Evolutionary conservation across 352 stramenopile species (phyloP).

Genomic region (Pythium dissotocum): DNA sequence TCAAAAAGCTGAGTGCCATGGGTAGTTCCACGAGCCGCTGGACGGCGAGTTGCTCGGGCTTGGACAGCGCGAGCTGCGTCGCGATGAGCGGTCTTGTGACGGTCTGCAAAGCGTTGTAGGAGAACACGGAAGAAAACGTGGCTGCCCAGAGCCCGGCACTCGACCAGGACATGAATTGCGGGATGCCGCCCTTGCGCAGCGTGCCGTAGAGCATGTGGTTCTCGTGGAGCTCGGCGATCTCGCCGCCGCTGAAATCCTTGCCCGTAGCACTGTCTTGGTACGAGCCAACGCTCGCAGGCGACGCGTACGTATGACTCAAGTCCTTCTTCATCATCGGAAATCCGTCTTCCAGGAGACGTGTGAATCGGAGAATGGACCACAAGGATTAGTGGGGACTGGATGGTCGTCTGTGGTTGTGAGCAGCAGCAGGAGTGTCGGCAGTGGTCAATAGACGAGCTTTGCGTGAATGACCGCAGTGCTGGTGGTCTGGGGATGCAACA

Average conservation of each 20-base stretch:
- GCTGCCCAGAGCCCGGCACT: conserved; percentile 25
- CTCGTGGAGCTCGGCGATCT: conserved; percentile 4
- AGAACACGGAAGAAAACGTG: conserved; percentile 26
- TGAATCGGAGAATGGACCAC: not conserved
- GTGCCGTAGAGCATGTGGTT: conserved; percentile 34
- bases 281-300: not conserved
- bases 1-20: conserved; percentile 33
- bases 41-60: conserved; percentile 22
- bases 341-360: not conserved
- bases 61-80: conserved; percentile 24
- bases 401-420: not conserved
- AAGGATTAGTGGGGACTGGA: not conserved
- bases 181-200: conserved; percentile 29
- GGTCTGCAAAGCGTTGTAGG: conserved; percentile 19
- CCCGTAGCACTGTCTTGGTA: not conserved
- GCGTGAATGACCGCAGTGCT: no score
- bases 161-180: conserved; percentile 27
- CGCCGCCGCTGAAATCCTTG: not conserved
- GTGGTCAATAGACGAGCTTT: not conserved
- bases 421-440: no score
- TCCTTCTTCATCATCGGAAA: not conserved
- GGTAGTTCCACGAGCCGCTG: conserved; percentile 30
- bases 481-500: no score
- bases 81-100: conserved; percentile 22
- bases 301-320: not conserved